Conservation (phyloP, 352 stramenopile genomes). For the Phytophthora rubi region DNA sequence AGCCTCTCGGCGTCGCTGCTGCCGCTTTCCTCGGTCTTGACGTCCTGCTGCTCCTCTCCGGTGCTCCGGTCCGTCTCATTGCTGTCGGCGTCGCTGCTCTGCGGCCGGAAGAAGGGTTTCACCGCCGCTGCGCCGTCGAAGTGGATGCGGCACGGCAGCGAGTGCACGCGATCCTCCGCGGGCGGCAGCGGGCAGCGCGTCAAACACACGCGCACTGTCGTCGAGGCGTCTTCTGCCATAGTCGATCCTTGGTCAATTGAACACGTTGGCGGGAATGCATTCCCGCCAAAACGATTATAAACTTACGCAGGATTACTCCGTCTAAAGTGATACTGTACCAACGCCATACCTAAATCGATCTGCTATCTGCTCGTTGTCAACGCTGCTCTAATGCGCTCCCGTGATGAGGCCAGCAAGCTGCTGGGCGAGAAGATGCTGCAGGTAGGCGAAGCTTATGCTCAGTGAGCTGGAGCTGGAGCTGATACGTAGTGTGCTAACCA, state of each 20-base stretch:
- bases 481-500: neutral
- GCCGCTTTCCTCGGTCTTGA: too few species aligned
- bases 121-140: conserved; percentile 67
- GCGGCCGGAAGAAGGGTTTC: conserved; percentile 77
- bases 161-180: conserved; percentile 66
- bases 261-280: conserved; percentile 12
- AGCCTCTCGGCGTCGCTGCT: too few species aligned
- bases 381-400: conserved; percentile 35
- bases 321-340: too few species aligned
- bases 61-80: conserved; percentile 31
- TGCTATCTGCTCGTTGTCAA: conserved; percentile 4
- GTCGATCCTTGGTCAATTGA: neutral
- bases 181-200: conserved; percentile 76
- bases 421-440: conserved; percentile 86
- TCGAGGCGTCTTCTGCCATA: conserved; percentile 30
- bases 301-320: neutral
- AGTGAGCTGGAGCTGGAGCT: too few species aligned
- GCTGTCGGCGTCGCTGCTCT: conserved; percentile 30
- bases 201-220: conserved; percentile 57
- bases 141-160: conserved; percentile 78
- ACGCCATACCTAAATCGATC: too few species aligned
- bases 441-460: conserved; percentile 29
- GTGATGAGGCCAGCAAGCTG: conserved; percentile 75
- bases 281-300: conserved; percentile 38
- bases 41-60: too few species aligned